Evolutionary conservation across 2,329 filamentous ascomycete genomes (phyloP).

Genomic region (Cryoendolithus antarcticus): DNA sequence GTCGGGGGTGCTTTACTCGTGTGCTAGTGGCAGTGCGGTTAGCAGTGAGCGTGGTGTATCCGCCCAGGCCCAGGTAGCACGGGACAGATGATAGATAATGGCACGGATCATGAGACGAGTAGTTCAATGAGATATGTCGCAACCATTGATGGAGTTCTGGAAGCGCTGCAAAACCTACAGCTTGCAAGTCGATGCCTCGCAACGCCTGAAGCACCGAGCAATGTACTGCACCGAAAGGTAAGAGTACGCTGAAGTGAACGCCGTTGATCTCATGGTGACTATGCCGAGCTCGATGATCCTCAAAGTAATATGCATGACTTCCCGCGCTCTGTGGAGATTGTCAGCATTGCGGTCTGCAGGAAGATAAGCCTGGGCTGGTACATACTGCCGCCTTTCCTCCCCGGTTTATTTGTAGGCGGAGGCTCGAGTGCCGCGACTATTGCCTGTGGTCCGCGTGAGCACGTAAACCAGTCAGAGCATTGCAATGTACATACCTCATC

Average conservation of each 20-base stretch:
- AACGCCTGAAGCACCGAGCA: not conserved
- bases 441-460: constrained; percentile 44
- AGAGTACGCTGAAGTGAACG: constrained; percentile 3
- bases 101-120: too few species aligned
- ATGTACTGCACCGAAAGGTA: constrained; percentile 5
- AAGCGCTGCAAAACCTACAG: not conserved
- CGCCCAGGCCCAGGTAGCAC: too few species aligned
- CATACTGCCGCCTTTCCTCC: constrained; percentile 14
- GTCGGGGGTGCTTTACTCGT: too few species aligned
- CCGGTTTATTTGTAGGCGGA: constrained; percentile 60
- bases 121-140: not conserved
- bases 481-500: constrained; percentile 59
- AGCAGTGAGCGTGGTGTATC: too few species aligned
- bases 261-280: not conserved
- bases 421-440: constrained; percentile 94
- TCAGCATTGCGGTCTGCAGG: constrained; percentile 2
- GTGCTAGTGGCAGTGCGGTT: not conserved
- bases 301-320: constrained; percentile 23
- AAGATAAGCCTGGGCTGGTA: not conserved
- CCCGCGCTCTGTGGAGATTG: constrained; percentile 15
- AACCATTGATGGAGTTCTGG: not conserved
- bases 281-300: not conserved
- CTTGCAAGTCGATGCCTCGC: not conserved
- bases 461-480: not conserved
- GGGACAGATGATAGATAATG: too few species aligned